Evolutionary conservation across 2,329 filamentous ascomycete genomes (phyloP).

Genomic region (Neofusicoccum cordaticola): DNA sequence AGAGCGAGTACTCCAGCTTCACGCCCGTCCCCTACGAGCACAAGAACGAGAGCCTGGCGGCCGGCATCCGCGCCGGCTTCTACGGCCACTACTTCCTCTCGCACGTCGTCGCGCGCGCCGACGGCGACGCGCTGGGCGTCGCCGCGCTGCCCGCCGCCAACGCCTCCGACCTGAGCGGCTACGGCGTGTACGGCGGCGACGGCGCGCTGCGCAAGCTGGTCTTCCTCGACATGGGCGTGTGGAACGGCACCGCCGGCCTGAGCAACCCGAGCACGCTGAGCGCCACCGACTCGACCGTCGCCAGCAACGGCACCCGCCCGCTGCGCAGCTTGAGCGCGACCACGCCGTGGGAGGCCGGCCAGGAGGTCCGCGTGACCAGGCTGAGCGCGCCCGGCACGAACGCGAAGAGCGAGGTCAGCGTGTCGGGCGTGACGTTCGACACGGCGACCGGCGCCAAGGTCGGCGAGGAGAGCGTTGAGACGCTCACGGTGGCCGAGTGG

Average conservation of each 20-base stretch:
- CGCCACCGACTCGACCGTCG: neutral
- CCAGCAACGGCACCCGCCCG: slow-evolving; percentile 10
- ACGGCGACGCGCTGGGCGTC: neutral
- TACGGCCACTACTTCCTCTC: slow-evolving; percentile 16
- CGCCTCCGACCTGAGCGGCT: slow-evolving; percentile 8
- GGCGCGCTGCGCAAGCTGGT: slow-evolving; percentile 1
- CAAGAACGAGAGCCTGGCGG: neutral
- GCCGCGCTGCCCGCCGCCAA: slow-evolving; percentile 6
- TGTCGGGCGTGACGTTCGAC: slow-evolving; percentile 5
- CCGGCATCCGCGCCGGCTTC: slow-evolving; percentile 14
- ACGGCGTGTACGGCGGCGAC: neutral
- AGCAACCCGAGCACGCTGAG: slow-evolving; percentile 11
- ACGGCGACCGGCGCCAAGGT: neutral
- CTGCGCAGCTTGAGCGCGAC: neutral
- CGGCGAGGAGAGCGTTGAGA: neutral
- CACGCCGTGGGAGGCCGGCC: slow-evolving; percentile 8
- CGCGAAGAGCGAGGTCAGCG: slow-evolving; percentile 11
- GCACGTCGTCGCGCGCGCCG: slow-evolving; percentile 7
- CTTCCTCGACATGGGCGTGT: slow-evolving; percentile 14
- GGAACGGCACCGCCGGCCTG: slow-evolving; percentile 8
- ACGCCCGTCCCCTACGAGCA: slow-evolving; percentile 4
- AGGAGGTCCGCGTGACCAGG: neutral
- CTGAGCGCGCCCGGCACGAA: slow-evolving; percentile 13
- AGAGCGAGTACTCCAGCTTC: slow-evolving; percentile 23
- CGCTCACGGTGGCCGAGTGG: neutral